A percentile compares a stretch with the other conserved stretches of the same genome.
These are phyloP conservation scores for Botrytis fabae DNA, from an alignment of 2,329 filamentous ascomycete species.

Conservation along the genomic window DNA sequence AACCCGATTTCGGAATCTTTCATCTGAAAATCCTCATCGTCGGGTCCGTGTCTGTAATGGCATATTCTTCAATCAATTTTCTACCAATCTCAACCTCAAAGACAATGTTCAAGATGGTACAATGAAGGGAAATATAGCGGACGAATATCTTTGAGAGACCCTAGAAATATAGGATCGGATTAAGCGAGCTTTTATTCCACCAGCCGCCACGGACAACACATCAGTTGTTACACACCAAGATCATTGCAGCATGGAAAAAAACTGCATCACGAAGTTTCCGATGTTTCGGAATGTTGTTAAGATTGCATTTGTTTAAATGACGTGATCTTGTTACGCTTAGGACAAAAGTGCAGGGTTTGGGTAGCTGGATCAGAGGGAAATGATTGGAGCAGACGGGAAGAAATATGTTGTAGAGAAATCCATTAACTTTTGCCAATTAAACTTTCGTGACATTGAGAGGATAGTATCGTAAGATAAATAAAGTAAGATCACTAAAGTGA, in stretches of 20 bases:
- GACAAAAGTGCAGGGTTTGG: too few species aligned
- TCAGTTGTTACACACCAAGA: neutral
- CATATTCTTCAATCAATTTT: neutral
- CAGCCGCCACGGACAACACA: neutral
- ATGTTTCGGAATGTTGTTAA: neutral
- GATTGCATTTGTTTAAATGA: neutral
- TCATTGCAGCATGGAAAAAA: neutral
- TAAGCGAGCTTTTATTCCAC: neutral
- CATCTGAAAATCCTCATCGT: neutral
- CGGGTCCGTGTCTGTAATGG: neutral
- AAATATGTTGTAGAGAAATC: neutral
- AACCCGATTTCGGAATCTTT: neutral
- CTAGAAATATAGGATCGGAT: neutral
- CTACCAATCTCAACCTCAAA: neutral
- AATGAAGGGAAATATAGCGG: neutral
- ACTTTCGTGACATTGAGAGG: neutral
- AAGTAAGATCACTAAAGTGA: neutral
- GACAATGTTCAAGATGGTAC: neutral
- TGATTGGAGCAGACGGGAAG: neutral
- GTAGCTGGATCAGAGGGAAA: neutral
- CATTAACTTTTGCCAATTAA: neutral
- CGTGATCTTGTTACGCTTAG: fast-evolving
- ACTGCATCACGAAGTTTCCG: neutral
- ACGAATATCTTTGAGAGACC: neutral
- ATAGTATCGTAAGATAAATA: fast-evolving